Evolutionary conservation across 2,329 filamentous ascomycete species (phyloP), one percentile per base, ranked within the genome.

Genomic region (Podosphaera aphanis): DNA sequence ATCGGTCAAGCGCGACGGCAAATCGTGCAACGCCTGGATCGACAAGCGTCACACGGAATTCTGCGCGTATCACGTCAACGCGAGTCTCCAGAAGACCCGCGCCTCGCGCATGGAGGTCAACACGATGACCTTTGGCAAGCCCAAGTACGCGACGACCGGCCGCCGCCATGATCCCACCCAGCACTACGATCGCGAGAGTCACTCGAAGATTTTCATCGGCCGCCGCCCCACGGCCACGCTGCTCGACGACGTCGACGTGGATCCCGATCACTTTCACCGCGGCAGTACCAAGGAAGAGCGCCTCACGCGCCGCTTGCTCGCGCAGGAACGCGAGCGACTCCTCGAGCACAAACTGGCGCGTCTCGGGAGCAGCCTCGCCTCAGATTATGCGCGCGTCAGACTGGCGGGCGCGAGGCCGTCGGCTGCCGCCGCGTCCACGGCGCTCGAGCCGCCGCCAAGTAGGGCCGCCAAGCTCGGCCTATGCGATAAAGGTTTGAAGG

Each of bases 61-160:
- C 59, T 98, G 90, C 63, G 85, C 93, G 52, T 98, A 80, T 54
- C 90, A 98, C 61, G 75, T 93, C 52, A 85, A 92, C 54, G 66
- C 83, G 21, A 79, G 83, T 21, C 65, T 95, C 2, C 72, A 77
- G 46, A 86, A 83, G 57, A 72, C 74, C 57, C 66, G 67, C 25
- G 66, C 73, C 10, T 66, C 69, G 1, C 71, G 86, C 31, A 77
- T 86, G 66, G 85, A 93, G 56, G 70, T 94, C 49, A 93, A 86
- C 57, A 72, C 69, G 11, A 79, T 77, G 61, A 71, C 70, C 18
- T 70, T 67, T 4, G 66, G 57, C 2, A 53, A 52, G 35, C 52
- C 53, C 16, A 47, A 48, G 7, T 51, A 49, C 45, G 45, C 42
- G 15, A 62, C 61, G 29, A n/a, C 8, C 8, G 5, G 10, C 8